A percentile compares a stretch with the other conserved stretches of the same genome.
Evolutionary conservation across 2,329 filamentous ascomycete species (phyloP).

Genomic region (Chaetothyriales sp.): DNA sequence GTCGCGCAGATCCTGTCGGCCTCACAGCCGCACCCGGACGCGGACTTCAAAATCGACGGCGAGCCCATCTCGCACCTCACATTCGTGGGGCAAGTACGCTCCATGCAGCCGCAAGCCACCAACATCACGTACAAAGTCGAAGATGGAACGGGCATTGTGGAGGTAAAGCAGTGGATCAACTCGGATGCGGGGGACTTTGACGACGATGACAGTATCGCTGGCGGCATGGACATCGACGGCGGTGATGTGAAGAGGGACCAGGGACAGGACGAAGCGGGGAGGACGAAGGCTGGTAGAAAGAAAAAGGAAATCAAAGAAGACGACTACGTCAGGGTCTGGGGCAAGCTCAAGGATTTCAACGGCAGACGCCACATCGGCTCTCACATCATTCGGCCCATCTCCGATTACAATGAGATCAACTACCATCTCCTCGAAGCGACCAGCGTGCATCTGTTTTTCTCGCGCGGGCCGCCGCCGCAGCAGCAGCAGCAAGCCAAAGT

Average conservation of each 20-base stretch:
- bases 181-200: constrained; percentile 40
- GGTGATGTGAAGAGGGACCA: neutral
- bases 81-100: constrained; percentile 81
- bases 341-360: constrained; percentile 69
- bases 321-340: constrained; percentile 73
- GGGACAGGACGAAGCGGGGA: neutral
- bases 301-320: constrained; percentile 51
- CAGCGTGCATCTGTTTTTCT: constrained; percentile 74
- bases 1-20: constrained; percentile 89
- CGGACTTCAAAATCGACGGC: constrained; percentile 74
- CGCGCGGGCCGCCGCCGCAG: constrained; percentile 48
- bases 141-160: constrained; percentile 83
- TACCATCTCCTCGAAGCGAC: constrained; percentile 86
- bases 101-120: constrained; percentile 71
- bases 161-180: constrained; percentile 81
- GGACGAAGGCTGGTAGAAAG: constrained; percentile 8
- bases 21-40: constrained; percentile 57
- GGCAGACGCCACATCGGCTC: constrained; percentile 71
- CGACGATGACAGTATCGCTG: constrained; percentile 31
- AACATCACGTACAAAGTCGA: constrained; percentile 89
- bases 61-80: constrained; percentile 60
- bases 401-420: constrained; percentile 81
- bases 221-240: constrained; percentile 34
- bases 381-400: constrained; percentile 64
- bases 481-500: constrained; percentile 13